These are phyloP conservation scores for Dioscorea zingiberensis DNA, from an alignment of 106 monocot species.

Conservation along the genomic window DNA sequence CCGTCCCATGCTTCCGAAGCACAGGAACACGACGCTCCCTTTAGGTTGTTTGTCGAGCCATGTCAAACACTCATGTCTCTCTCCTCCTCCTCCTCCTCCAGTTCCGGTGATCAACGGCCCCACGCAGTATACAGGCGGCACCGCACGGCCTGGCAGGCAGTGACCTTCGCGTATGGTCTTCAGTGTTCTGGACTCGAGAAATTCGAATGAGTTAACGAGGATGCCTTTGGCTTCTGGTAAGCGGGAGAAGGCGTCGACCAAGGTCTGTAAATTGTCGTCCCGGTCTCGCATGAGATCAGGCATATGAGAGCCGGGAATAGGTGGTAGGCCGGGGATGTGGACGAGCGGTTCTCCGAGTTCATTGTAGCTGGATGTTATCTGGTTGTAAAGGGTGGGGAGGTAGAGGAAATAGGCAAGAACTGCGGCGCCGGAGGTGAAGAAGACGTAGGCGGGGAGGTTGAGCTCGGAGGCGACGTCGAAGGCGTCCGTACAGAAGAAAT, in stretches of 20 bases:
- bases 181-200: neutral
- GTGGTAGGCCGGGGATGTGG: slow-evolving; percentile 18
- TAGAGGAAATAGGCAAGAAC: neutral
- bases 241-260: neutral
- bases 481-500: slow-evolving; percentile 1
- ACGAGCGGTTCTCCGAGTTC: slow-evolving; percentile 19
- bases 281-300: neutral
- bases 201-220: slow-evolving; percentile 1
- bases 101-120: slow-evolving; percentile 9
- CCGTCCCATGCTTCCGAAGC: slow-evolving; percentile 21
- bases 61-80: neutral
- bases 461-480: slow-evolving; percentile 11
- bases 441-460: slow-evolving; percentile 3
- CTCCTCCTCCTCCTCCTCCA: neutral
- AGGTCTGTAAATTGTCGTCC: neutral
- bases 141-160: too few relatives aligned
- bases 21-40: slow-evolving; percentile 17
- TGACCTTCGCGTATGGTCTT: neutral
- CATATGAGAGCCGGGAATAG: slow-evolving; percentile 13
- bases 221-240: neutral
- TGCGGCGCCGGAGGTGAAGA: slow-evolving; percentile 1
- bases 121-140: neutral
- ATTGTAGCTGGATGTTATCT: slow-evolving; percentile 6
- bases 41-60: slow-evolving; percentile 22
- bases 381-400: neutral